A percentile compares a stretch with the other conserved stretches of the same genome.
Conservation (phyloP, 1,284 basidiomycete species). For the Trichosporon sp. region DNA sequence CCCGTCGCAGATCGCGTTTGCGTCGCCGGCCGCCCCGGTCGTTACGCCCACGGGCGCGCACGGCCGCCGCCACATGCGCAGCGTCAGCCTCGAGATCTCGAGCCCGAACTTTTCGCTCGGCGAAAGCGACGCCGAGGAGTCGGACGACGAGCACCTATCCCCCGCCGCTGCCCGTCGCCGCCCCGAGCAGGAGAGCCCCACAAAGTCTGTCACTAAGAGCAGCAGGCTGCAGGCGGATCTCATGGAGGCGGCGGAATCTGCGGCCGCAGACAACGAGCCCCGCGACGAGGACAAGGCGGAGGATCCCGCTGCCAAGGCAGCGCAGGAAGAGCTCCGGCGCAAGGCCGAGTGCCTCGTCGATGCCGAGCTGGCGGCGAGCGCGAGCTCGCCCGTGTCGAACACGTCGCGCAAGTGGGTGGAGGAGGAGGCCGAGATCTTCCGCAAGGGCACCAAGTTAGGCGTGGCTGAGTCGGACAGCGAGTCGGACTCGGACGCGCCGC, state of each 20-base stretch:
- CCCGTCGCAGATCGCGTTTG: conserved; percentile 35
- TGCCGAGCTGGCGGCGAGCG: conserved; percentile 12
- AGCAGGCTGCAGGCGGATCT: not conserved
- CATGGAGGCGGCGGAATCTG: conserved; percentile 5
- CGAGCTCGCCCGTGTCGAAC: conserved; percentile 32
- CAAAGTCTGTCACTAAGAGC: not conserved
- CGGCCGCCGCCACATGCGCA: conserved; percentile 34
- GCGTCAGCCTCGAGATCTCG: conserved; percentile 55
- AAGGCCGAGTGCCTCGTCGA: conserved; percentile 17
- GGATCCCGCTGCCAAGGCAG: not conserved
- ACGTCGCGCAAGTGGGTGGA: conserved; percentile 68
- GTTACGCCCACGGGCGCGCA: conserved; percentile 13
- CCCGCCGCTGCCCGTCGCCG: not conserved
- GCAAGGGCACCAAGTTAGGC: conserved; percentile 76
- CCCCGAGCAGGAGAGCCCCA: not conserved
- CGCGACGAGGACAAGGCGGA: not conserved
- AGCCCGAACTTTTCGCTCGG: conserved; percentile 60
- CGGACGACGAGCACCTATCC: conserved; percentile 51
- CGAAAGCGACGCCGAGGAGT: conserved; percentile 58
- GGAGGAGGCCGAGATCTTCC: conserved; percentile 87
- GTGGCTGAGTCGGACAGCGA: conserved; percentile 66
- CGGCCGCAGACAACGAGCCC: not conserved
- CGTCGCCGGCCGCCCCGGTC: conserved; percentile 16
- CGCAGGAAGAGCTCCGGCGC: not conserved
- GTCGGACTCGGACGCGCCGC: not conserved